Evolutionary conservation across 192 early-diverging fungal species (phyloP).

Genomic region (Oehlia diaphana): DNA sequence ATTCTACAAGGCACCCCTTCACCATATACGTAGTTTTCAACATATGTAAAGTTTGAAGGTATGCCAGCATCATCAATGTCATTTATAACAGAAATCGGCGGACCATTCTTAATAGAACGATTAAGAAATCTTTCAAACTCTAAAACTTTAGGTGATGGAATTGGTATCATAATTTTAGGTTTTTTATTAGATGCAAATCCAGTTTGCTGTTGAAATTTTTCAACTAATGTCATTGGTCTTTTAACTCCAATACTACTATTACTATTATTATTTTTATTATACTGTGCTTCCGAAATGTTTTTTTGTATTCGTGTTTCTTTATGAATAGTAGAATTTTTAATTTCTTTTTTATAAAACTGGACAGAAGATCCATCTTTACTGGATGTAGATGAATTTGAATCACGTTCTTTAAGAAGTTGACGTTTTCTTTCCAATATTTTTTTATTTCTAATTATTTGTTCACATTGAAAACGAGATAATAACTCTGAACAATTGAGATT

Average conservation of each 20-base stretch:
- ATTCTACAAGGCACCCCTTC: not conserved
- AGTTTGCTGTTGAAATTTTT: not conserved
- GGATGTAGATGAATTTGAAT: not conserved
- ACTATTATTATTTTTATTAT: not conserved
- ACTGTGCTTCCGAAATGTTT: not conserved
- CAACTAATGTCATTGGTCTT: not conserved
- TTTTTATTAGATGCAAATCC: not conserved
- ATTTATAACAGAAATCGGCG: conserved; percentile 11
- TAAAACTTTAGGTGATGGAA: not conserved
- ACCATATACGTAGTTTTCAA: conserved; percentile 10
- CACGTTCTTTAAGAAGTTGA: no score
- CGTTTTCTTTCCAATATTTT: not conserved
- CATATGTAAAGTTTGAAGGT: conserved; percentile 4
- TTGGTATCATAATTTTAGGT: not conserved
- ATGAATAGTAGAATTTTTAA: not conserved
- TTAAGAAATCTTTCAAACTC: conserved; percentile 7
- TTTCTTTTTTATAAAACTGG: not conserved
- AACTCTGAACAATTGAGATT: conserved; percentile 15
- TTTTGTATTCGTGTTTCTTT: not conserved
- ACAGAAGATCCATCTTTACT: not conserved
- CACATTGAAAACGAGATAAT: not conserved
- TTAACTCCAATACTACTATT: not conserved
- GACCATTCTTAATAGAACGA: not conserved
- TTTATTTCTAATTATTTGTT: not conserved
- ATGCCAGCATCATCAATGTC: conserved; percentile 5